Evolutionary conservation across 768 basidiomycete species (phyloP), one percentile per base, ranked within the genome.

Genomic region (Tylopilus sp.): DNA sequence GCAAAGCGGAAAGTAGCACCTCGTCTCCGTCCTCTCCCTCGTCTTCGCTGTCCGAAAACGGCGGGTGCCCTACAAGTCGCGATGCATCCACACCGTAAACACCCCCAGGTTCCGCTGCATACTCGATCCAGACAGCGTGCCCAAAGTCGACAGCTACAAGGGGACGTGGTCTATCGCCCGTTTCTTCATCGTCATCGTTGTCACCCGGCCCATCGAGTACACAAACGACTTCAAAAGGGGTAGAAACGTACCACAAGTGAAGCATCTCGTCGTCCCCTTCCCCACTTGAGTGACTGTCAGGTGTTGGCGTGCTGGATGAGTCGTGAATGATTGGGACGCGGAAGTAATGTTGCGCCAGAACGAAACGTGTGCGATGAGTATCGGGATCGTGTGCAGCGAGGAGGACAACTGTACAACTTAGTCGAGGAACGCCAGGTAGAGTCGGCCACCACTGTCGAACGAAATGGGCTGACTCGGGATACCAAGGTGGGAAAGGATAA

Each of bases 131-230:
- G 31, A 90, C 85, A 17, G 91, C 87, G 60, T 92, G 90, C 38
- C 89, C 88, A 70, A 94, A 95, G 63, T 94, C 83, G 7, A 93
- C 85, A 0, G 86, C 86, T n/a, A 88, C 81, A 13, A 88, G 74
- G 21, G 86, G 86, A 3, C 86, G 74, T 18, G 82, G 82, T 4
- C 82, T 73, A 26, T 80, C 81, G 23, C 57, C 46, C 26, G 58
- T 47, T 33, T 70, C 69, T 13, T 69, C 69, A 0, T 69, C 68
- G 15, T 67, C 69, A n/a, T 65, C 65, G n/a, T 57, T 53, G 26
- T 65, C 67, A 23, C 55, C 33, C 20, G 57, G n/a, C 30, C 58
- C 53, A 50, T 86, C 85, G 44, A 76, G 68, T 18, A 86, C 80
- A 53, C 83, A 82, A 15, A 85, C 83, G 20, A 86, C 81, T 62